These are phyloP conservation scores for Fusarium camptoceras DNA, from an alignment of 2,329 filamentous ascomycete species.

Conservation along the genomic window DNA sequence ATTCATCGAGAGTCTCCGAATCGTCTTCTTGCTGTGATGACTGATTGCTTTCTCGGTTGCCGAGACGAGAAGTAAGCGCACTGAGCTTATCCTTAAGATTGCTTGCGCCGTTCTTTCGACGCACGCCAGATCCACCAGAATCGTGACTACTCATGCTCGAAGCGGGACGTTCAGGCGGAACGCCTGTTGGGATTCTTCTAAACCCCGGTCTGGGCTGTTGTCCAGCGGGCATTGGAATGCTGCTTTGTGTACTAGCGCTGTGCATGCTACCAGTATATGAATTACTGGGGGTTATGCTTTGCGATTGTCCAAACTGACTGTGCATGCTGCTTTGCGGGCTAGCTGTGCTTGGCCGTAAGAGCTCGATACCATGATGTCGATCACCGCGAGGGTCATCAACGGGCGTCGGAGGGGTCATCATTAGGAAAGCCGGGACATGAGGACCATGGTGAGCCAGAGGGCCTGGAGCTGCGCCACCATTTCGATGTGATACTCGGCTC, in stretches of 20 bases:
- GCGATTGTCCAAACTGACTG: conserved; percentile 19
- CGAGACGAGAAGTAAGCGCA: conserved; percentile 50
- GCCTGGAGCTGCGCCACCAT: conserved; percentile 46
- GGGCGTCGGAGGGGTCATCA: conserved; percentile 62
- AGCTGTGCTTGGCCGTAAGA: conserved; percentile 51
- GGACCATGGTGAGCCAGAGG: conserved; percentile 39
- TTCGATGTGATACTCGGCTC: conserved; percentile 58
- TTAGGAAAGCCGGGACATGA: conserved; percentile 56
- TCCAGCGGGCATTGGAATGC: conserved; percentile 22
- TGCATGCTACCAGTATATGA: conserved; percentile 21
- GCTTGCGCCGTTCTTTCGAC: conserved; percentile 47
- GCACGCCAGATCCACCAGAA: conserved; percentile 36
- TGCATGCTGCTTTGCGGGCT: conserved; percentile 45
- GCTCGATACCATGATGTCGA: conserved; percentile 46
- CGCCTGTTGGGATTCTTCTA: conserved; percentile 39
- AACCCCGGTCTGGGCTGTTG: conserved; percentile 41
- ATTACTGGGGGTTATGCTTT: conserved; percentile 24
- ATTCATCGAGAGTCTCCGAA: conserved; percentile 39
- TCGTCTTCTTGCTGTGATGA: conserved; percentile 40
- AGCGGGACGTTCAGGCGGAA: conserved; percentile 43
- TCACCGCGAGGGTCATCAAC: conserved; percentile 44
- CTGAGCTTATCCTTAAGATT: conserved; percentile 53
- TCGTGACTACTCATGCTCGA: conserved; percentile 50
- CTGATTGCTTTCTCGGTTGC: conserved; percentile 39
- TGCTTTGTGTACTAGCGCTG: conserved; percentile 35